phyloP scores from a whole-genome alignment of 2,329 filamentous ascomycete genomes.

The Penicillium sp. region DNA sequence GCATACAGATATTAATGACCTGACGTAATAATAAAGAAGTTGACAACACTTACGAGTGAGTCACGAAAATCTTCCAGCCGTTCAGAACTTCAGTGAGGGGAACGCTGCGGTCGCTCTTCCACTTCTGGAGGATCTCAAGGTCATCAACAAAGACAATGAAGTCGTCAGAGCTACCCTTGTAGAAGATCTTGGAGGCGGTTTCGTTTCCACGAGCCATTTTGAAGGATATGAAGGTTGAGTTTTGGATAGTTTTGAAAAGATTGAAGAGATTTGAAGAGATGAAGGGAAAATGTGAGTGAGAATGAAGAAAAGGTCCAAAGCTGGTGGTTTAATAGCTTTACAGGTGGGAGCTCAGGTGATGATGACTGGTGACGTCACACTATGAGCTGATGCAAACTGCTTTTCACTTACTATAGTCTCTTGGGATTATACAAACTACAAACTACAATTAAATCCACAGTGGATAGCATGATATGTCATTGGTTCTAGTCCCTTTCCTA shows the following conservation, averaged over 20 bases:
- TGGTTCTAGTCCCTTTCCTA: constrained; percentile 8
- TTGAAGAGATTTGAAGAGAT: not conserved
- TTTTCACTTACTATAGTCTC: not conserved
- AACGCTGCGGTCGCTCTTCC: constrained; percentile 74
- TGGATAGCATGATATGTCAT: constrained; percentile 7
- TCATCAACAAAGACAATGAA: constrained; percentile 58
- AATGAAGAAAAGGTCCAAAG: not conserved
- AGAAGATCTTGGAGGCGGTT: constrained; percentile 74
- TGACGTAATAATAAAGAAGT: not conserved
- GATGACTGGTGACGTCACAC: constrained; percentile 27
- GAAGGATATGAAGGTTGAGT: constrained; percentile 1
- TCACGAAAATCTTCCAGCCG: constrained; percentile 84
- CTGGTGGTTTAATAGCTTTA: constrained; percentile 4
- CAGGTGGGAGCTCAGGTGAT: constrained; percentile 11
- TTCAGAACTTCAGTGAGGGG: constrained; percentile 83
- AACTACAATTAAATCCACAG: constrained; percentile 18
- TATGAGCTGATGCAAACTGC: constrained; percentile 3
- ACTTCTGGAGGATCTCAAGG: constrained; percentile 67
- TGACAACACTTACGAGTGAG: constrained; percentile 69
- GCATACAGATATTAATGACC: not conserved
- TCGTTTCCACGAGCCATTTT: constrained; percentile 71
- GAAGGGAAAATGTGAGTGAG: constrained; percentile 1
- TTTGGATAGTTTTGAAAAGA: not conserved
- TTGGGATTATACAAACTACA: too few relatives aligned
- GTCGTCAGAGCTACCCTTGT: constrained; percentile 71